Conservation (phyloP, 2,329 filamentous ascomycete genomes). For the Achaetomium macrosporum region DNA sequence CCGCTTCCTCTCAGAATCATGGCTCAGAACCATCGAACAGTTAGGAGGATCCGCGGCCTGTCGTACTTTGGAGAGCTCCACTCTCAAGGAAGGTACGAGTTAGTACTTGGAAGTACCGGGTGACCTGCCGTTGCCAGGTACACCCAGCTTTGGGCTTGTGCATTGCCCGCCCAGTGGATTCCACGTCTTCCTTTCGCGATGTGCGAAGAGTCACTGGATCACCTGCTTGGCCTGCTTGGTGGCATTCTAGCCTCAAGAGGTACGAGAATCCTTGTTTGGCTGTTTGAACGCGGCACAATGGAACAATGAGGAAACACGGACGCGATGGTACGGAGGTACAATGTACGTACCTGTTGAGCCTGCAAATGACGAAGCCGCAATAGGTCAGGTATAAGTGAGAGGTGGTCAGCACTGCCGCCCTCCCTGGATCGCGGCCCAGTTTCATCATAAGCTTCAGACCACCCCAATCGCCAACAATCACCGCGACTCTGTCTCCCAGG, state of each 20-base stretch:
- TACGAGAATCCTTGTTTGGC: constrained; percentile 11
- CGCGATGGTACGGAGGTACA: constrained; percentile 1
- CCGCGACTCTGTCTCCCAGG: background rate
- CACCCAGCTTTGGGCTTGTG: background rate
- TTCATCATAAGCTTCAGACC: constrained; percentile 9
- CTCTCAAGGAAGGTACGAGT: background rate
- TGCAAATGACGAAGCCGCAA: background rate
- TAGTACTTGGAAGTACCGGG: background rate
- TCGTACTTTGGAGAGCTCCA: background rate
- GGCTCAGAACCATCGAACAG: too few relatives aligned
- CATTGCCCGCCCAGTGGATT: background rate
- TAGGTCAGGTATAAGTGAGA: constrained; percentile 5
- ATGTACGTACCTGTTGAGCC: background rate
- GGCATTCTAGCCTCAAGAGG: constrained; percentile 11
- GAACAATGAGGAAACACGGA: background rate
- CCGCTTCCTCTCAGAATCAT: too few relatives aligned
- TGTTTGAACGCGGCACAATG: background rate
- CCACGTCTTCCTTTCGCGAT: constrained; percentile 6
- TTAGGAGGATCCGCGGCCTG: too few relatives aligned
- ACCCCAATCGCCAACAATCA: background rate
- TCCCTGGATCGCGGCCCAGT: background rate
- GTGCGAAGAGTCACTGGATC: constrained; percentile 8
- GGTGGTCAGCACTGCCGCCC: background rate
- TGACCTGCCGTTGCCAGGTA: background rate
- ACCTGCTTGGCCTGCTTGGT: background rate